Evolutionary conservation across 208 protist species (phyloP), one percentile per base, ranked within the genome.

Genomic region (Blastocrithidia nonstop): DNA sequence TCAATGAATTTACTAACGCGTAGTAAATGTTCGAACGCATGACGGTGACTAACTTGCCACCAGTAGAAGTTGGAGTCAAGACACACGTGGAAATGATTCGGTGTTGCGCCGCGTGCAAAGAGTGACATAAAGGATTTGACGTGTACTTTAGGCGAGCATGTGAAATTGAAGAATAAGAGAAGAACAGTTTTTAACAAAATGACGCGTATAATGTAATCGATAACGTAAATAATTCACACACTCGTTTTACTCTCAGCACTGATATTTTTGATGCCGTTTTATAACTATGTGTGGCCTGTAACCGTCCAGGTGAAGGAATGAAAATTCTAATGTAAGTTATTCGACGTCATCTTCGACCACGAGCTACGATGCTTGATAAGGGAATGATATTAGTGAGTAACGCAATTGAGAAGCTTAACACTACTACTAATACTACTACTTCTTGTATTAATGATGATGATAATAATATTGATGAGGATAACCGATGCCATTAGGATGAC

Each of bases 41-140:
- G 61, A 54, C 76, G 41, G 78, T 86, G 16, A 94, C 86, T 26
- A 89, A 85, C 47, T 76, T 94, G 13, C 86, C 86, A 13, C 86
- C 86, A 1, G 78, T 90, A 4, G 81, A 90, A 6, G 81, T 82
- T 15, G 86, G 86, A 2, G 65, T 75, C 3, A 73, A 72, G 49
- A 72, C 86, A 39, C 86, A 94, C 44, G 79, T 78, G 33, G 86
- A 88, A 64, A 94, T 94, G 86, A 80, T 94, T 23, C 71, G 81
- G 2, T 94, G 86, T 69, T 87, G 79, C 28, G 81, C 86, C 0
- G 68, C 71, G 22, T 74, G 67, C 46, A 42, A 58, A 17, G 66
- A 76, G 33, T 94, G 81, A 76, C 56, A 82, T 38, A 79, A 86
- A 50, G 86, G 86, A 13, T 94, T 73, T 69, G 39, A 60, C 9